Base-by-base conservation (phyloP, 2,329 filamentous ascomycete genomes). In the Xylaria sp. region DNA sequence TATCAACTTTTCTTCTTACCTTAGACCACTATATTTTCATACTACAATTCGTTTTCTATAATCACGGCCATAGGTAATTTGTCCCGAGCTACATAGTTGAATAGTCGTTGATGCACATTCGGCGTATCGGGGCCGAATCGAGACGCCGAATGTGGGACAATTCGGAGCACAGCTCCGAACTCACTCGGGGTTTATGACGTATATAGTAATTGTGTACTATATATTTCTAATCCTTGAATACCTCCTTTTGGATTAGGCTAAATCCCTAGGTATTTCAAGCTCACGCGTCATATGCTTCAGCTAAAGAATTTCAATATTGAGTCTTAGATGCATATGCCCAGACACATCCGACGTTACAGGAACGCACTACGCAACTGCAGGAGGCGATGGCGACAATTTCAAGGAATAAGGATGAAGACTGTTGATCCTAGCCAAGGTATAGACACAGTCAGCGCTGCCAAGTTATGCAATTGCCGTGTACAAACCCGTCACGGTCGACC, bases 131-230 rank as follows among this genome's bases (percentile, higher is more conserved):
- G 18, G 41, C 41, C 41, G 41, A 36, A 36, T 36, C 33, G 33
- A 36, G 33, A 36, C n/a, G 9, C 48, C 48, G 48, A 54, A 54
- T 54, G 51, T 54, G 51, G 51, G 28, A 28, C 25, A 12, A 8
- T 54, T 54, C 51, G 51, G 51, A 33, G 51, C 33, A 18, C 25
- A 18, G 28, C 12, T 54, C 51, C 23, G 51, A 54, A 54, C 13
- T 33, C 25, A 18, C 51, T 54, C 51, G 51, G 51, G 51, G 51
- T 28, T 31, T 33, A 25, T 54, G 43, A 48, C n/a, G 43, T 48
- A 20, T 48, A 9, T n/a, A 46, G 41, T n/a, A 7, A 18, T 46
- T 46, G 41, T 46, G 33, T 46, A n/a, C n/a, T n/a, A n/a, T n/a
- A n/a, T n/a, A 46, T 46, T 46, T 46, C 41, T 46, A 46, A 46